Conservation (phyloP, 371 early-diverging fungal genomes). For the Massospora cicadina region DNA sequence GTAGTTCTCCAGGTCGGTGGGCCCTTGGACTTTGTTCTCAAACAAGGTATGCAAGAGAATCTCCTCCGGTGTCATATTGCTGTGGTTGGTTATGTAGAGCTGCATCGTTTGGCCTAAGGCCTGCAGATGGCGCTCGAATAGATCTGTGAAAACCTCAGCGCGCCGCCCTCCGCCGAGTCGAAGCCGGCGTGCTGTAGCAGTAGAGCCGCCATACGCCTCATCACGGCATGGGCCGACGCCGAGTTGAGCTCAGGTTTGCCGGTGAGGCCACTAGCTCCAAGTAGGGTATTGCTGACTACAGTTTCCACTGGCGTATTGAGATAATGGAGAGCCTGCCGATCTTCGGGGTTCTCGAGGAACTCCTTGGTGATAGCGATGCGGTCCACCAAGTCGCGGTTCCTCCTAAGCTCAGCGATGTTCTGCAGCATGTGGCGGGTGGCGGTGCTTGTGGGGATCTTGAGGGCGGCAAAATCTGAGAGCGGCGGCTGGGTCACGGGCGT, state of each 20-base stretch:
- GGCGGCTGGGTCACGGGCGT: neutral
- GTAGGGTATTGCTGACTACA: neutral
- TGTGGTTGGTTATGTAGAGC: constrained; percentile 56
- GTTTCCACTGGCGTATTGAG: neutral
- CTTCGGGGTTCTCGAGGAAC: neutral
- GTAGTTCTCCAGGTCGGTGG: constrained; percentile 51
- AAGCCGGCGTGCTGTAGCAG: constrained; percentile 77
- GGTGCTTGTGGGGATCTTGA: neutral
- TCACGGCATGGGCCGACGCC: constrained; percentile 32
- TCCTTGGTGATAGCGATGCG: neutral
- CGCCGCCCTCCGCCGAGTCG: constrained; percentile 41
- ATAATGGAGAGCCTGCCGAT: neutral
- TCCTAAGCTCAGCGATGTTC: neutral
- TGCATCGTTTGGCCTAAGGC: constrained; percentile 70
- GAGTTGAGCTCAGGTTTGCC: neutral
- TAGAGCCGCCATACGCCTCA: constrained; percentile 39
- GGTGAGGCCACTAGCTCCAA: neutral
- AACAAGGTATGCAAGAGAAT: constrained; percentile 65
- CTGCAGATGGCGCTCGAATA: constrained; percentile 49
- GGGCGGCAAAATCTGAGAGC: neutral
- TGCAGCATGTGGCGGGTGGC: neutral
- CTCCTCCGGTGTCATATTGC: constrained; percentile 59
- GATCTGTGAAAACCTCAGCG: constrained; percentile 54
- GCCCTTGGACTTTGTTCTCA: constrained; percentile 52
- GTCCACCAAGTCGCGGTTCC: neutral